These are phyloP conservation scores for Spathaspora gorwiae DNA, from an alignment of 805 yeast genomes.

Conservation along the genomic window DNA sequence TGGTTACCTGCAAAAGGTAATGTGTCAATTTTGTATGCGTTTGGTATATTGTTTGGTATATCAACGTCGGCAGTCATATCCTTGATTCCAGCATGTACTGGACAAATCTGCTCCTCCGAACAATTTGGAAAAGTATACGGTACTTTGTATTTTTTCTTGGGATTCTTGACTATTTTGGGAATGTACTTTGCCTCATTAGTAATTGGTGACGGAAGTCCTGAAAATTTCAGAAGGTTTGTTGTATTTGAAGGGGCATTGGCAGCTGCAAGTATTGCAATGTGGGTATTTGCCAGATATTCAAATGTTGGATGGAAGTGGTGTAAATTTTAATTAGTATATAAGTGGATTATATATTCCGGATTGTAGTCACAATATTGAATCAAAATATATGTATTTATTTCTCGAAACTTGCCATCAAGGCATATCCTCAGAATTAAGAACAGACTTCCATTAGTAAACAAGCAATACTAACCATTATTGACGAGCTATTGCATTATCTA, in stretches of 20 bases:
- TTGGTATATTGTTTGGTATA: conserved; percentile 50
- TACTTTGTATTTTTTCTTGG: conserved; percentile 41
- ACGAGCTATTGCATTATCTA: no score
- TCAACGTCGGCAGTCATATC: conserved; percentile 54
- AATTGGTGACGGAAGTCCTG: conserved; percentile 19
- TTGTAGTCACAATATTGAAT: no score
- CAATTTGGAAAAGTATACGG: conserved; percentile 55
- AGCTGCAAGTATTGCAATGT: conserved; percentile 32
- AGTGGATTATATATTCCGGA: no score
- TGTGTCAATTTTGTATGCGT: conserved; percentile 37
- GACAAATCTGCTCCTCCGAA: conserved; percentile 52
- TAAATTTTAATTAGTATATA: conserved; percentile 16
- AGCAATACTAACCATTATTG: not conserved
- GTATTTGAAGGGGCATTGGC: conserved; percentile 41
- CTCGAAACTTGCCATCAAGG: no score
- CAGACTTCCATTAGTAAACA: no score
- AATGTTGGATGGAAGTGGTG: conserved; percentile 41
- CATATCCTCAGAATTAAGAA: no score
- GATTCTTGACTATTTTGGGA: conserved; percentile 26
- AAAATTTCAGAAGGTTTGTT: conserved; percentile 40
- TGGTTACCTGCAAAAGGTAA: conserved; percentile 32
- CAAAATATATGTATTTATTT: no score
- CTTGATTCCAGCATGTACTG: conserved; percentile 55
- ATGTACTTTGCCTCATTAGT: conserved; percentile 24
- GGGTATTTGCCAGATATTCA: conserved; percentile 40